Percentiles rank a stretch among this genome's conserved stretches.
These are phyloP conservation scores for Leucosporidium scottii DNA, from an alignment of 768 basidiomycete genomes.

Conservation along the genomic window DNA sequence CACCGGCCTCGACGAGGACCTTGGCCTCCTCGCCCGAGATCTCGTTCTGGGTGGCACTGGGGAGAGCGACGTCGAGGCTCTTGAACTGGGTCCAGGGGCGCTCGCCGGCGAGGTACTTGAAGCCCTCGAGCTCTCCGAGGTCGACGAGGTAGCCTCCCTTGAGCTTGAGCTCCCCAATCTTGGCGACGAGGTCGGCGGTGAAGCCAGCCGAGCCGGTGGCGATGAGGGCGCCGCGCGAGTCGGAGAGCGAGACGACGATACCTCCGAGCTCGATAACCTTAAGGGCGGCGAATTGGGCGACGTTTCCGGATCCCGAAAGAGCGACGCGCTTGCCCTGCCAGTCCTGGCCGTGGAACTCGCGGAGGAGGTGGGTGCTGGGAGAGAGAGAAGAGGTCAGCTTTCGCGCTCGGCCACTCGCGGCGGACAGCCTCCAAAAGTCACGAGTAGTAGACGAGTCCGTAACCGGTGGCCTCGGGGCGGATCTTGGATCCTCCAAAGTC, in stretches of 20 bases:
- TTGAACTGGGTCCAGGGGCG: constrained; percentile 59
- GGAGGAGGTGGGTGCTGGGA: constrained; percentile 48
- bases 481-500: constrained; percentile 52
- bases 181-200: constrained; percentile 53
- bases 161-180: constrained; percentile 53
- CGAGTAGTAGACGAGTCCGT: constrained; percentile 58
- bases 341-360: constrained; percentile 54
- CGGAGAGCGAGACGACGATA: constrained; percentile 62
- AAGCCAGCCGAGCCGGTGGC: constrained; percentile 48
- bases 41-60: constrained; percentile 57
- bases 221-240: constrained; percentile 65
- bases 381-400: not conserved
- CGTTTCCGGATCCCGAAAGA: constrained; percentile 60
- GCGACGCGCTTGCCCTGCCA: constrained; percentile 48
- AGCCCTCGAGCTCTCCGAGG: constrained; percentile 19
- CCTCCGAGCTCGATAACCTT: constrained; percentile 71
- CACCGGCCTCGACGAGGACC: constrained; percentile 61
- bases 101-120: constrained; percentile 40
- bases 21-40: constrained; percentile 62
- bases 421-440: constrained; percentile 17
- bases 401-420: not conserved
- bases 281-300: constrained; percentile 66
- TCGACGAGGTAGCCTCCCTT: constrained; percentile 40
- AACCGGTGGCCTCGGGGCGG: constrained; percentile 56
- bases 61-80: constrained; percentile 47